phyloP scores from a whole-genome alignment of 2,329 filamentous ascomycete genomes.

The Sporothrix mexicana region DNA sequence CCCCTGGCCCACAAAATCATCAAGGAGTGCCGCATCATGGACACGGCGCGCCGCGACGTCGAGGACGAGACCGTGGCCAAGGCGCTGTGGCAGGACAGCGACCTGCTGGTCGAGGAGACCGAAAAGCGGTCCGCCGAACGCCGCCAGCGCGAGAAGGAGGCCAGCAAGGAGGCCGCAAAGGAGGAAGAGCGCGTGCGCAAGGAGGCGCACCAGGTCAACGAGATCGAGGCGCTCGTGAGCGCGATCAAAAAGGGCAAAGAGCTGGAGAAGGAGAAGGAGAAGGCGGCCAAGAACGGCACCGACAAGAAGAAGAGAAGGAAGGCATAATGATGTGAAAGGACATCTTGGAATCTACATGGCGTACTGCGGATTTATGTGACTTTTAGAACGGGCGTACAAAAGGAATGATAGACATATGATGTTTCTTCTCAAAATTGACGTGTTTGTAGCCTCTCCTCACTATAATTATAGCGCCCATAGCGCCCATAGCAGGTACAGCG shows the following conservation, averaged over 20 bases:
- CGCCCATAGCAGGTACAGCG: not conserved
- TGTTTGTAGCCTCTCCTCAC: not conserved
- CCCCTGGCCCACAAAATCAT: slow-evolving; percentile 60
- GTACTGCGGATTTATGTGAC: not conserved
- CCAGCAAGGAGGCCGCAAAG: slow-evolving; percentile 32
- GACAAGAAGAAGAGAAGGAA: slow-evolving; percentile 38
- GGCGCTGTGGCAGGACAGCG: slow-evolving; percentile 87
- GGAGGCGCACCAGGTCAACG: slow-evolving; percentile 44
- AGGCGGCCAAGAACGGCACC: slow-evolving; percentile 33
- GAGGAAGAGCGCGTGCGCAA: slow-evolving; percentile 45
- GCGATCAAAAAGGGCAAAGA: slow-evolving; percentile 53
- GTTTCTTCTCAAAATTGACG: not conserved
- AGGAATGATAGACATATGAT: not conserved
- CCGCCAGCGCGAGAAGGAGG: slow-evolving; percentile 50
- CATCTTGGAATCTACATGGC: not conserved
- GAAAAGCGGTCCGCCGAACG: slow-evolving; percentile 78
- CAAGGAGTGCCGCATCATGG: slow-evolving; percentile 85
- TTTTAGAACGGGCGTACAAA: slow-evolving; percentile 14
- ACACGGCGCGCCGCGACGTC: slow-evolving; percentile 74
- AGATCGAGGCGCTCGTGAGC: slow-evolving; percentile 50
- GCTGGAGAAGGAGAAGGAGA: slow-evolving; percentile 37
- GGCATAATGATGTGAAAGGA: not conserved
- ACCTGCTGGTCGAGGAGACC: slow-evolving; percentile 77
- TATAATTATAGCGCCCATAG: not conserved
- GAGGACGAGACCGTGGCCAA: slow-evolving; percentile 80